Percentiles rank a stretch among this genome's conserved stretches.
Conservation (phyloP, 345 rosid genomes). For the Syzygium jambos region DNA sequence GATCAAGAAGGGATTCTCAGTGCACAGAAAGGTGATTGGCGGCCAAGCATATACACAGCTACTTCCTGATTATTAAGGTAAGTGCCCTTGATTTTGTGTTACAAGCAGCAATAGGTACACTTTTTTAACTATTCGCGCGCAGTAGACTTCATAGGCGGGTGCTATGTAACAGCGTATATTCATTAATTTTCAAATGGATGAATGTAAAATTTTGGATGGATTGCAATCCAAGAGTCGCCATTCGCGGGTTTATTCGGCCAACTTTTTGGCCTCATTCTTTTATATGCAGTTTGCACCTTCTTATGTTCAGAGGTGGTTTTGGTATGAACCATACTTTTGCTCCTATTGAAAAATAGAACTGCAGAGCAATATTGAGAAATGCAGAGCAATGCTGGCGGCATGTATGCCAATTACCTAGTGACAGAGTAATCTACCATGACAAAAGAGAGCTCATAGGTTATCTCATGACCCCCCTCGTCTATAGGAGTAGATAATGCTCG, state of each 20-base stretch:
- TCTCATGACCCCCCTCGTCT: not conserved
- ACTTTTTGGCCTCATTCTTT: not conserved
- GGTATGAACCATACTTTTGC: not conserved
- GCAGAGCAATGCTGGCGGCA: not conserved
- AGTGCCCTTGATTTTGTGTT: not conserved
- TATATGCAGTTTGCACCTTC: not conserved
- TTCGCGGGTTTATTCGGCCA: not conserved
- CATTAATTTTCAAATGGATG: not conserved
- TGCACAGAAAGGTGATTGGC: conserved; percentile 89
- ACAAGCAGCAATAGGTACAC: not conserved
- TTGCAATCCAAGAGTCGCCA: not conserved
- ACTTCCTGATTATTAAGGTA: conserved; percentile 14
- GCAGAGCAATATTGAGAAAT: not conserved
- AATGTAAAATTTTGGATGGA: not conserved
- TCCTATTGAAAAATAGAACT: not conserved
- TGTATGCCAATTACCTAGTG: not conserved
- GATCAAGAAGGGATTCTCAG: conserved; percentile 77
- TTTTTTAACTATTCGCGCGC: not conserved
- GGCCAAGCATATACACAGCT: conserved; percentile 44
- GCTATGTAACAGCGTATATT: not conserved
- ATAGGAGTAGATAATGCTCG: not conserved
- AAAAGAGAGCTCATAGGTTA: not conserved
- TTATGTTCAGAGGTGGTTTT: not conserved
- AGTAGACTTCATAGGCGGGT: not conserved
- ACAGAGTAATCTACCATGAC: not conserved